Base-by-base conservation (phyloP, 2,329 filamentous ascomycete species). In the Epichloe elymi region DNA sequence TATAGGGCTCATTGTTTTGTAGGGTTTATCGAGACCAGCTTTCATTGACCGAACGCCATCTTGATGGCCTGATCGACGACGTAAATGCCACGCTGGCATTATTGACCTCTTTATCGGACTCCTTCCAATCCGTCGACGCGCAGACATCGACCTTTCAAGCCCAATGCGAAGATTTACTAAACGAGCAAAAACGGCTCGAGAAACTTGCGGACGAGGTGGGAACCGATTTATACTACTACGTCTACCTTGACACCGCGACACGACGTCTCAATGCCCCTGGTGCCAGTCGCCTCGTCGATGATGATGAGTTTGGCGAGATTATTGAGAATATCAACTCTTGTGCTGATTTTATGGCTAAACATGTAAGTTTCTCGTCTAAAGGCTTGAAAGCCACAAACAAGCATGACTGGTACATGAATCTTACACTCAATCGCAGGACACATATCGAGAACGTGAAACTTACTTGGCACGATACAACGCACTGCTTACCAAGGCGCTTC, bases 121-220 rank as follows among this genome's bases (percentile, higher is more conserved):
- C 90, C 5, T 98, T 98, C 70, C 83, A 84, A 58, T 75, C 84
- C 0, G 91, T 98, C 46, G 89, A 96, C 60, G 74, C 79, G 10
- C 91, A 97, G 69, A 98, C 93, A 0, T 87, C 85, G n/a, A 84
- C 86, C 14, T 97, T 98, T 70, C 87, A 90, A 64, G 81, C 85
- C 45, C 89, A 95, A 67, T 98, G 93, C 67, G 88, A 96, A 63
- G 86, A 88, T 51, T 75, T 98, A 2, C 71, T 97, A 33, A 74
- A 79, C 1, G 90, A 95, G 60, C 89, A 97, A 68, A 80, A 78
- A 59, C 81, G 86, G 23, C 75, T 96, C 40, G 82, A 87, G 55
- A 78, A 76, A 57, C 76, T 98, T 41, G 88, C 89, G 3, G 81
- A 94, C 57, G 84, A 89, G 53, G 85, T 98, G 51, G 85, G 87